These are phyloP conservation scores for Nymphaea colorata DNA, from an alignment of 164 flowering plant species.

Conservation along the genomic window DNA sequence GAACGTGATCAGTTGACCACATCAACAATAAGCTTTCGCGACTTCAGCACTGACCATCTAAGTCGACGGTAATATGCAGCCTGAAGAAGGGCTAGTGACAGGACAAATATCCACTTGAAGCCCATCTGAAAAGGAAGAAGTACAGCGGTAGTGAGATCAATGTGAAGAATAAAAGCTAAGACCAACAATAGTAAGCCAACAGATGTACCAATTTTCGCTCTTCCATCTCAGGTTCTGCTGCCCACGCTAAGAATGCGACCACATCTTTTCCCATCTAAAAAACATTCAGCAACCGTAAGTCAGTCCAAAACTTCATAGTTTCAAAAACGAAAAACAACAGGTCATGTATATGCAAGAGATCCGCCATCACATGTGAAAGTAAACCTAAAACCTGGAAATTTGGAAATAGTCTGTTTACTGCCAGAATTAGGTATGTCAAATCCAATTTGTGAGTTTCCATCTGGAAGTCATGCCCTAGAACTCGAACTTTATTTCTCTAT, in stretches of 20 bases:
- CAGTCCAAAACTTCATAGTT: neutral
- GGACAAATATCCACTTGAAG: slow-evolving; percentile 29
- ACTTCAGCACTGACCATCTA: slow-evolving; percentile 28
- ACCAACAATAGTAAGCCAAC: neutral
- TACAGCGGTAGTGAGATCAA: neutral
- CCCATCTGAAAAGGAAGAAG: slow-evolving; percentile 21
- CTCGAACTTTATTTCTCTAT: too few relatives aligned
- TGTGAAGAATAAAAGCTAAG: neutral
- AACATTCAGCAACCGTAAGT: neutral
- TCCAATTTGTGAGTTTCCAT: too few relatives aligned
- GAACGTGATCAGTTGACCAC: slow-evolving; percentile 17
- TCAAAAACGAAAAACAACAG: neutral
- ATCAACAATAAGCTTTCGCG: slow-evolving; percentile 25
- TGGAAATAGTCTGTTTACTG: too few relatives aligned
- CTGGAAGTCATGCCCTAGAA: too few relatives aligned
- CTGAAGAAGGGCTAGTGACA: slow-evolving; percentile 29
- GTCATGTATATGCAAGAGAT: too few relatives aligned
- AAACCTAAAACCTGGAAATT: too few relatives aligned
- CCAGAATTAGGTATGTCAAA: too few relatives aligned
- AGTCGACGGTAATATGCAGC: slow-evolving; percentile 30
- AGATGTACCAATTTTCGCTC: slow-evolving; percentile 32
- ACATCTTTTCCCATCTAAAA: slow-evolving; percentile 51
- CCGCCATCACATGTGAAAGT: too few relatives aligned
- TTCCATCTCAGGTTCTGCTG: slow-evolving; percentile 63
- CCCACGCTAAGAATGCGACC: slow-evolving; percentile 44